Conservation (phyloP, 1,284 basidiomycete genomes). For the Malassezia yamatoensis region DNA sequence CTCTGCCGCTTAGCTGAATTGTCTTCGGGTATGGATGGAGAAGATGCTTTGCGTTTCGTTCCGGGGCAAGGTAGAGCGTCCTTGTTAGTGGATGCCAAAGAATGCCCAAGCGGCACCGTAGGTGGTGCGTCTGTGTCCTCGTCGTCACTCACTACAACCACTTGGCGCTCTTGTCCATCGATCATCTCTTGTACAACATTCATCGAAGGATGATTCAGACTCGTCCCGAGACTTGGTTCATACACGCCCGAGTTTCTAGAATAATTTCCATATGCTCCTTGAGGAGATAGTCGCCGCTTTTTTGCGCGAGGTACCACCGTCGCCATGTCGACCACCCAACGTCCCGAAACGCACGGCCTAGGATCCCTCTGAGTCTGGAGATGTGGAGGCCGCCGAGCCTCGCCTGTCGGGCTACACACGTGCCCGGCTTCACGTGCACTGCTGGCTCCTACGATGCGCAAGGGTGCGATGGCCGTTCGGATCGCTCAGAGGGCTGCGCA, state of each 20-base stretch:
- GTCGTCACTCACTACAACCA: constrained; percentile 16
- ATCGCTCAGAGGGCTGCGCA: not conserved
- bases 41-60: constrained; percentile 11
- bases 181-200: constrained; percentile 13
- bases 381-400: not conserved
- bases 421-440: not conserved
- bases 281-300: constrained; percentile 13
- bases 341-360: too few relatives aligned
- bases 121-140: constrained; percentile 8
- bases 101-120: constrained; percentile 3
- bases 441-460: constrained; percentile 4
- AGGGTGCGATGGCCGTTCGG: not conserved
- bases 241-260: too few relatives aligned
- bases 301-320: constrained; percentile 17
- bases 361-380: too few relatives aligned
- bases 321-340: constrained; percentile 4
- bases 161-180: constrained; percentile 12
- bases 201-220: too few relatives aligned
- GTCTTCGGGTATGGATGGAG: not conserved
- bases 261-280: not conserved
- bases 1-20: constrained; percentile 12
- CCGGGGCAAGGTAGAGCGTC: not conserved
- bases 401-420: not conserved
- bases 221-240: too few relatives aligned
- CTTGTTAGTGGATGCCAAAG: not conserved